Percentiles rank a stretch among this genome's conserved stretches.
phyloP scores from a whole-genome alignment of 805 yeast genomes.

The Nakazawaea holstii region DNA sequence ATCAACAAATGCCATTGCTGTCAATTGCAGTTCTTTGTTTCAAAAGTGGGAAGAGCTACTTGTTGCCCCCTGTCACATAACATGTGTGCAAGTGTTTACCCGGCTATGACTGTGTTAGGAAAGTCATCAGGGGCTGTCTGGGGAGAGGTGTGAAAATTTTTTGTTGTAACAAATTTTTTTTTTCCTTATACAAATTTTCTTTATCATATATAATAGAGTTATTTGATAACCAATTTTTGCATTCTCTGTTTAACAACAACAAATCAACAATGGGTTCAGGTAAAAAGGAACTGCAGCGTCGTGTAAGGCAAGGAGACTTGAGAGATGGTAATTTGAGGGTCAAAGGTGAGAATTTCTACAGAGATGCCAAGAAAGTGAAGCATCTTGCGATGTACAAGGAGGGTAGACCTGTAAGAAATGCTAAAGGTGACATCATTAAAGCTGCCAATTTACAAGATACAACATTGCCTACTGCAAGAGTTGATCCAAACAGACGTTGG shows the following conservation, averaged over 20 bases:
- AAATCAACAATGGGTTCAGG: conserved; percentile 71
- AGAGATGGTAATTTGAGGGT: conserved; percentile 89
- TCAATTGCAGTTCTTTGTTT: too few relatives aligned
- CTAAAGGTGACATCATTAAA: conserved; percentile 77
- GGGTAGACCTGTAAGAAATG: conserved; percentile 83
- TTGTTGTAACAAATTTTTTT: neutral
- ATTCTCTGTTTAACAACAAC: neutral
- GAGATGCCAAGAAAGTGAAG: conserved; percentile 89
- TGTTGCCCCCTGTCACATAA: too few relatives aligned
- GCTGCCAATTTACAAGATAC: conserved; percentile 89
- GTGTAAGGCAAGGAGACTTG: conserved; percentile 74
- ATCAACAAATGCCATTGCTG: too few relatives aligned
- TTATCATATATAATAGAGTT: neutral
- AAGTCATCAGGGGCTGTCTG: conserved; percentile 5
- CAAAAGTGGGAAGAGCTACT: too few relatives aligned
- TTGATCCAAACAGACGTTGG: conserved; percentile 96
- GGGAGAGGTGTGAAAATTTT: neutral
- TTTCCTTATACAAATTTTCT: neutral
- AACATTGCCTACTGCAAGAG: conserved; percentile 85
- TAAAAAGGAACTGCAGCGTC: conserved; percentile 86
- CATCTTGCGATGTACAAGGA: conserved; percentile 89
- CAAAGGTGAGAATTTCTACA: conserved; percentile 94
- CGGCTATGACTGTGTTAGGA: neutral
- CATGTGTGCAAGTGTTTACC: too few relatives aligned
- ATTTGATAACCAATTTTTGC: neutral